Evolutionary conservation across 805 yeast species (phyloP), one percentile per base, ranked within the genome.

Genomic region (Saccharomycopsis sp.): DNA sequence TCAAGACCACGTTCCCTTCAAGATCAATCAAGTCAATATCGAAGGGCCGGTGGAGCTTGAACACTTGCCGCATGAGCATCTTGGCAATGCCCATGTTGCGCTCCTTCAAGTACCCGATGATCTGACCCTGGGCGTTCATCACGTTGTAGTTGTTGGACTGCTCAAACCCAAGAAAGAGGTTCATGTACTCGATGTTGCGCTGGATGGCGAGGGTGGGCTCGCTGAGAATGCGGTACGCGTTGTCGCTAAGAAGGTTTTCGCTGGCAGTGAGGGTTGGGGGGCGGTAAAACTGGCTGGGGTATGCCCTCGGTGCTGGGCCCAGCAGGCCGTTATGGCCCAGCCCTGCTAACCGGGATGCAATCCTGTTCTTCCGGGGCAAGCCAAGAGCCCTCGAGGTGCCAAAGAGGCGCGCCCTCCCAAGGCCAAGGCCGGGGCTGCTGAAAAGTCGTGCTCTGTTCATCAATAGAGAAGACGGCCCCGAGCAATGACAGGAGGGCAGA

Each of bases 191-290:
- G 18, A 92, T 66, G 54, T 84, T 82, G 43, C 98, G 69, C 54
- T 89, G 96, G 34, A 92, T 75, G 1, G 89, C 86, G 16, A 89
- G 59, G 4, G 89, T 81, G 1, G 96, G 96, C 52, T 85, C 85
- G 31, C 70, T 69, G 30, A 89, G 61, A 4, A 88, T 63, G 32
- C 68, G 64, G 21, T 33, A 27, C 16, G 37, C 36, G 5, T 33
- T 13, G 27, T 41, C 41, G 15, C 20, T 13, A 12, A 35, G 27
- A n/a, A n/a, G n/a, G n/a, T n/a, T n/a, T n/a, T n/a, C n/a, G n/a
- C n/a, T n/a, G n/a, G n/a, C n/a, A n/a, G n/a, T n/a, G n/a, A n/a
- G n/a, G n/a, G n/a, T n/a, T n/a, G n/a, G n/a, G n/a, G n/a, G n/a
- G n/a, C n/a, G n/a, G n/a, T n/a, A n/a, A n/a, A n/a, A n/a, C n/a